Base-by-base conservation (phyloP, 2,329 filamentous ascomycete species). In the Ceratocystis cubensis region DNA sequence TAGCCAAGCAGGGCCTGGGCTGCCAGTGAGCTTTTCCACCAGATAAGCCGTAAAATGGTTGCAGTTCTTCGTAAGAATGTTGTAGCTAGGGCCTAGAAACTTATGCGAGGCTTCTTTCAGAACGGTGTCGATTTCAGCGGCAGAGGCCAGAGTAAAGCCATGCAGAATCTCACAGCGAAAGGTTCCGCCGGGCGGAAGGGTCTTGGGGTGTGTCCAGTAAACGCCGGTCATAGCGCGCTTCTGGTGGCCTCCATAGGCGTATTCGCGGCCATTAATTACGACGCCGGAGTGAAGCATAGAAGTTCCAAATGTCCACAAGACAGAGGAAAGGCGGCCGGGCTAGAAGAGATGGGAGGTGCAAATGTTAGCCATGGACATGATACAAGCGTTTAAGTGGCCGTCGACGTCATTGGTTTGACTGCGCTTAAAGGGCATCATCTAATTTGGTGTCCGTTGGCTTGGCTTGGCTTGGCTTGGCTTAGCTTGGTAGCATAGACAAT, bases 41-140 rank as follows among this genome's bases (percentile, higher is more conserved):
- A 95, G 81, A 71, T 88, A 84, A 22, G 84, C 85, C 1, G 89
- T 93, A 74, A 95, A 95, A 74, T 95, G 90, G 74, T 95, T 95
- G 81, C 90, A 95, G 75, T 95, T 95, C 71, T 85, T 85, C 22
- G 86, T 91, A 57, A 95, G 80, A 15, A 95, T 82, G 72, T 94
- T 93, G 75, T 95, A 94, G 15, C 82, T 82, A 0, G 85, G 85
- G 28, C 90, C 90, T 66, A 85, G 81, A 71, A 94, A 95, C 70
- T 86, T 81, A 53, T 87, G 82, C 1, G 87, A 89, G 13, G 86
- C 87, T 66, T 80, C 79, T 71, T 82, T 83, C 57, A 95, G 82
- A 50, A 89, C 86, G 15, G 78, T 73, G 64, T 91, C 85, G 70
- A 94, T 87, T 75, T 94, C 89, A 66, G 81, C 77, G 25, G 83